Conservation (phyloP, 106 monocot species). For the Allium sativum region DNA sequence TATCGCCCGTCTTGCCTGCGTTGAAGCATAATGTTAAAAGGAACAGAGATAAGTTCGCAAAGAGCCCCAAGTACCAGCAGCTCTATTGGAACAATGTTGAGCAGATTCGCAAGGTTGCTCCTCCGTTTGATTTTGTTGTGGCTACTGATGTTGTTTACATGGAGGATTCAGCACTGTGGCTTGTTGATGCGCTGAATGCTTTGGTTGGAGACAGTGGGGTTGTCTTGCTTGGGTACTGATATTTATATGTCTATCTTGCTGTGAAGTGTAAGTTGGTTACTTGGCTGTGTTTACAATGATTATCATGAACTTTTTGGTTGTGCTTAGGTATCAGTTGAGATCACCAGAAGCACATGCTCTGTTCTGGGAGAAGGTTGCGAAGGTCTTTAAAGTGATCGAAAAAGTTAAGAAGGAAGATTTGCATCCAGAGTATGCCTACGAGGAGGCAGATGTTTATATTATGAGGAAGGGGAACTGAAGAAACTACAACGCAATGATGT, state of each 20-base stretch:
- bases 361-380: conserved; percentile 60
- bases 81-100: conserved; percentile 72
- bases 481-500: no score
- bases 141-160: conserved; percentile 97
- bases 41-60: conserved; percentile 49
- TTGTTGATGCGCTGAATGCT: conserved; percentile 69
- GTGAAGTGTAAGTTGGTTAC: no score
- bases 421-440: conserved; percentile 79
- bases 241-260: no score
- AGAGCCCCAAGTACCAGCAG: conserved; percentile 40
- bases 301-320: conserved; percentile 6
- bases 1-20: conserved; percentile 86
- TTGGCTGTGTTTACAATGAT: no score
- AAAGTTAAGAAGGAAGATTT: conserved; percentile 71
- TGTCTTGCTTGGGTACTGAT: conserved; percentile 51
- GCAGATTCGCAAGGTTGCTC: conserved; percentile 37
- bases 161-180: conserved; percentile 64
- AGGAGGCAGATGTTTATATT: conserved; percentile 80
- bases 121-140: conserved; percentile 73
- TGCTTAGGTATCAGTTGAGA: conserved; percentile 84
- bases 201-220: conserved; percentile 49
- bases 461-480: conserved; percentile 39
- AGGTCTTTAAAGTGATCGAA: conserved; percentile 44
- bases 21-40: conserved; percentile 83
- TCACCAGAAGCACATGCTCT: conserved; percentile 67